These are phyloP conservation scores for Hanseniaspora osmophila DNA, from an alignment of 805 yeast species.

Conservation along the genomic window DNA sequence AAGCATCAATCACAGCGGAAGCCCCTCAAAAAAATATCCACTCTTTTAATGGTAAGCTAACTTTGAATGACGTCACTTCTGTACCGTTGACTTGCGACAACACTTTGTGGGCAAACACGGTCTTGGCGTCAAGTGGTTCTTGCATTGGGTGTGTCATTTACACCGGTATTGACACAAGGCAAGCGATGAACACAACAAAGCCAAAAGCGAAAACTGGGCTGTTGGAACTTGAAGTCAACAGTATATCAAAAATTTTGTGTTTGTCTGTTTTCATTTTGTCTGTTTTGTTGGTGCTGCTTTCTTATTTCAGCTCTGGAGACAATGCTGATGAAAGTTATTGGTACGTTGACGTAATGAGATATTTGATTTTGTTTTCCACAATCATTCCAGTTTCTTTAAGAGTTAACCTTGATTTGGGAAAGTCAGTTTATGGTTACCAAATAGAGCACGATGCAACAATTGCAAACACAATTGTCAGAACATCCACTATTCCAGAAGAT, in stretches of 20 bases:
- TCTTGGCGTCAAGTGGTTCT: slow-evolving; percentile 74
- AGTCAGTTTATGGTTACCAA: slow-evolving; percentile 88
- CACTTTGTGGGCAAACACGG: slow-evolving; percentile 96
- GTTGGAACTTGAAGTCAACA: slow-evolving; percentile 81
- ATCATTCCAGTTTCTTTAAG: slow-evolving; percentile 92
- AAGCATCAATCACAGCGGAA: slow-evolving; percentile 50
- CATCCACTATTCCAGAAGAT: slow-evolving; percentile 96
- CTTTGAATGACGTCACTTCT: slow-evolving; percentile 40
- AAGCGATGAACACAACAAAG: slow-evolving; percentile 80
- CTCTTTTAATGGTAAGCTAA: slow-evolving; percentile 60
- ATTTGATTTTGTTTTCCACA: slow-evolving; percentile 80
- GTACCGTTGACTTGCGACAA: slow-evolving; percentile 72
- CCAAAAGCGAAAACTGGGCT: slow-evolving; percentile 82
- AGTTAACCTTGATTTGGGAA: slow-evolving; percentile 89
- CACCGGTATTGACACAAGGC: slow-evolving; percentile 89
- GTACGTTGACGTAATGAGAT: slow-evolving; percentile 86
- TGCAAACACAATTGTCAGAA: slow-evolving; percentile 81
- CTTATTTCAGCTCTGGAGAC: slow-evolving; percentile 42
- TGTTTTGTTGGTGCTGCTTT: slow-evolving; percentile 59
- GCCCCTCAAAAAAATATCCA: slow-evolving; percentile 80
- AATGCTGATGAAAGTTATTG: slow-evolving; percentile 33
- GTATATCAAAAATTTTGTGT: slow-evolving; percentile 76
- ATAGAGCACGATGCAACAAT: slow-evolving; percentile 78
- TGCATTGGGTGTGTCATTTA: slow-evolving; percentile 80
- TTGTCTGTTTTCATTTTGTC: slow-evolving; percentile 71